phyloP scores from a whole-genome alignment of 2,329 filamentous ascomycete genomes.

The Cytospora leucostoma region DNA sequence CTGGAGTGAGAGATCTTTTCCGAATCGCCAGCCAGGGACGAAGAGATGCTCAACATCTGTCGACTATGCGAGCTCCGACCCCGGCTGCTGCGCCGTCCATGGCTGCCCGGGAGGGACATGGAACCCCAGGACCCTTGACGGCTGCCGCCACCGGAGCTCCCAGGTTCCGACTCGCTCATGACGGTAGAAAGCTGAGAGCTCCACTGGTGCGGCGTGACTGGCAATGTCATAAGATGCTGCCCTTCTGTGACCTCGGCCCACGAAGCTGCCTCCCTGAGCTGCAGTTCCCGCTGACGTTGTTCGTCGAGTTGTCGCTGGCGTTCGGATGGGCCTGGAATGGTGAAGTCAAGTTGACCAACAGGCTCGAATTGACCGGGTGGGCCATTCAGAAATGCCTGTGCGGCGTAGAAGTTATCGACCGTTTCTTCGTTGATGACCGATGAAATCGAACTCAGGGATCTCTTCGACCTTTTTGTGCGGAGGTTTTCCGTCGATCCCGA shows the following conservation, averaged over 20 bases:
- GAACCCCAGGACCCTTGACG: slow-evolving; percentile 50
- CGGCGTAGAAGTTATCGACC: slow-evolving; percentile 41
- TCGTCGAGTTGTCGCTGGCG: slow-evolving; percentile 27
- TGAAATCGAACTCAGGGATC: slow-evolving; percentile 57
- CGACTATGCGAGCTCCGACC: slow-evolving; percentile 53
- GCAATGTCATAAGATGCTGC: slow-evolving; percentile 44
- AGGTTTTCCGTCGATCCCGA: slow-evolving; percentile 45
- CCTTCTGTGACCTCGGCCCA: slow-evolving; percentile 30
- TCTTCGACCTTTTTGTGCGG: slow-evolving; percentile 46
- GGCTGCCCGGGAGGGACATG: slow-evolving; percentile 28
- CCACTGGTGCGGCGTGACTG: slow-evolving; percentile 59
- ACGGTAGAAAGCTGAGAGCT: slow-evolving; percentile 66
- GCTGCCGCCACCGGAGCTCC: slow-evolving; percentile 50
- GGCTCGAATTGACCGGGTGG: slow-evolving; percentile 30
- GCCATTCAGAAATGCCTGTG: slow-evolving; percentile 44
- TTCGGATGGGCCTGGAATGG: slow-evolving; percentile 23
- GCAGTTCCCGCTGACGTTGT: slow-evolving; percentile 25
- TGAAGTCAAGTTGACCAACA: slow-evolving; percentile 19
- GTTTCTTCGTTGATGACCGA: slow-evolving; percentile 55
- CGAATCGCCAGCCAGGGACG: slow-evolving; percentile 50
- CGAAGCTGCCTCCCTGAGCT: slow-evolving; percentile 19
- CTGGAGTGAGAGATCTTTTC: slow-evolving; percentile 43
- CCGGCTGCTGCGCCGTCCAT: slow-evolving; percentile 49
- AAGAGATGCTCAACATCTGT: slow-evolving; percentile 59
- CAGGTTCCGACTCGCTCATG: slow-evolving; percentile 60